A percentile compares a stretch with the other conserved stretches of the same genome.
phyloP scores from a whole-genome alignment of 768 basidiomycete genomes.

The Lactarius deliciosus region DNA sequence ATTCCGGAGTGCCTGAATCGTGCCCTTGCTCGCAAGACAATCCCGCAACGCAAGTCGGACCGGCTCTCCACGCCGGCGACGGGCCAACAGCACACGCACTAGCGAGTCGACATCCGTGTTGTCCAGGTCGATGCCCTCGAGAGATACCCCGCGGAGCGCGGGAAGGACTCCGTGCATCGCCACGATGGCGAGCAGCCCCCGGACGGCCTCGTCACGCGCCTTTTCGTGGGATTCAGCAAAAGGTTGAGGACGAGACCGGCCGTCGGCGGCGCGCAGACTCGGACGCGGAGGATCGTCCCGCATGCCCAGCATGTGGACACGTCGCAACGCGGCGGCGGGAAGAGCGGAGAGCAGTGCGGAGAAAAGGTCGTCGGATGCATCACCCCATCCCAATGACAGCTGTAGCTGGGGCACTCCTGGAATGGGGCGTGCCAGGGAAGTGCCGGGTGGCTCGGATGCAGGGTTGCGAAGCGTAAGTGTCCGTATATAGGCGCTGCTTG shows the following conservation, averaged over 20 bases:
- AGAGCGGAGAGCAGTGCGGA: slow-evolving; percentile 10
- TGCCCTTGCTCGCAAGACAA: slow-evolving; percentile 1
- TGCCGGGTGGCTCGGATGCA: background rate
- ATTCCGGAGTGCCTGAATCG: slow-evolving; percentile 7
- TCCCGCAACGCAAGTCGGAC: slow-evolving; percentile 8
- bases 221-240: slow-evolving; percentile 5
- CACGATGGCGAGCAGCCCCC: slow-evolving; percentile 19
- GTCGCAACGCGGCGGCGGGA: background rate
- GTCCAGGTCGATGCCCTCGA: slow-evolving; percentile 4
- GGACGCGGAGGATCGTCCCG: background rate
- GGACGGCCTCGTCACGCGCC: slow-evolving; percentile 21
- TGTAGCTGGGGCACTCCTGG: background rate
- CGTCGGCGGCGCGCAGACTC: slow-evolving; percentile 10
- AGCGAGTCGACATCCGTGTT: slow-evolving; percentile 4
- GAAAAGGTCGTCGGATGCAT: background rate
- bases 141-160: background rate
- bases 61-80: slow-evolving; percentile 10
- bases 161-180: slow-evolving; percentile 10
- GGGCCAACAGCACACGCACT: slow-evolving; percentile 1
- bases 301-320: slow-evolving; percentile 11
- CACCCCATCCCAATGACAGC: slow-evolving; percentile 10
- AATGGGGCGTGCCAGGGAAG: background rate
- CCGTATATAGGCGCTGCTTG: slow-evolving; percentile 2
- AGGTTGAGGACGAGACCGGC: slow-evolving; percentile 9
- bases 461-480: slow-evolving; percentile 2